phyloP scores from a whole-genome alignment of 495 filamentous ascomycete genomes.

The Entonaema liquescens region DNA sequence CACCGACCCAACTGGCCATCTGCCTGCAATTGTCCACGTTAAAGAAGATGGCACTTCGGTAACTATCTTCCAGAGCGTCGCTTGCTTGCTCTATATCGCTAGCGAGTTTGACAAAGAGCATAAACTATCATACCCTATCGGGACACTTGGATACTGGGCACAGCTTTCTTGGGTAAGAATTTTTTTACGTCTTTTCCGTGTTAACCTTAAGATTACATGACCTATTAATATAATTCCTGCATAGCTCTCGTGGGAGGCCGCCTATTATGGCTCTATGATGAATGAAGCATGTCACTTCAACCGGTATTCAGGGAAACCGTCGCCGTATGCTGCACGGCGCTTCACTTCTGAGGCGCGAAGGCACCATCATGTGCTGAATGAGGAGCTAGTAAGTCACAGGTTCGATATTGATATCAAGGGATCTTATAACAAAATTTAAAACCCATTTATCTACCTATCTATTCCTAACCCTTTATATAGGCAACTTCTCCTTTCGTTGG shows the following conservation, averaged over 20 bases:
- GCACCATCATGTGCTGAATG: background rate
- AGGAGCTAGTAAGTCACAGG: background rate
- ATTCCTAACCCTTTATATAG: background rate
- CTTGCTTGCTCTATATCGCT: slow-evolving; percentile 79
- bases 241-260: background rate
- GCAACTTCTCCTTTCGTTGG: background rate
- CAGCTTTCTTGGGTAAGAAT: background rate
- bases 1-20: background rate
- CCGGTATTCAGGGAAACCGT: background rate
- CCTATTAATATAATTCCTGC: no score
- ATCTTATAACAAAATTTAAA: background rate
- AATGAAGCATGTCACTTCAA: background rate
- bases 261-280: background rate
- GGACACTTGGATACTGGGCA: slow-evolving; percentile 33
- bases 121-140: slow-evolving; percentile 74
- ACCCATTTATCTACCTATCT: background rate
- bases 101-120: slow-evolving; percentile 77
- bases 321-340: background rate
- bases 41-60: slow-evolving; percentile 58
- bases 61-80: slow-evolving; percentile 75
- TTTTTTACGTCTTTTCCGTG: no score
- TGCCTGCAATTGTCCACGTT: background rate
- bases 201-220: no score
- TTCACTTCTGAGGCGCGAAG: background rate
- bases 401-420: no score